Evolutionary conservation across 345 rosid genomes (phyloP).

Genomic region (Corchorus capsularis): DNA sequence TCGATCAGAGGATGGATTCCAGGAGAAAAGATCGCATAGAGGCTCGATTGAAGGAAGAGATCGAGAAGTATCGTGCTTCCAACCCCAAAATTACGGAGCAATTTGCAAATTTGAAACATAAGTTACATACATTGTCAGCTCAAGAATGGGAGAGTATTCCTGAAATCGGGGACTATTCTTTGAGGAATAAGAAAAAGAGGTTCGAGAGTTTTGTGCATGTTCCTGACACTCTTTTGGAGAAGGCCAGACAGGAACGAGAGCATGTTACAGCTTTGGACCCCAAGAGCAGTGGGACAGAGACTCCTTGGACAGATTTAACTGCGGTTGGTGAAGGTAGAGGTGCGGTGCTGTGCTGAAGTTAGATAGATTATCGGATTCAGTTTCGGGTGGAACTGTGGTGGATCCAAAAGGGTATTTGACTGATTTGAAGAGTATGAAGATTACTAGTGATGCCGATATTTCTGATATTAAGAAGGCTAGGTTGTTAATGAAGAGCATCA

Average conservation of each 20-base stretch:
- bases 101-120: constrained; percentile 92
- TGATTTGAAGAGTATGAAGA: constrained; percentile 93
- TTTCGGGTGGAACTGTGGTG: constrained; percentile 84
- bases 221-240: constrained; percentile 88
- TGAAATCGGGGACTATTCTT: constrained; percentile 85
- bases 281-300: constrained; percentile 78
- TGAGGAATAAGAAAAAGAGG: constrained; percentile 82
- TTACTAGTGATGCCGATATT: constrained; percentile 92
- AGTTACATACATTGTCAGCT: constrained; percentile 63
- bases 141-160: constrained; percentile 92
- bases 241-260: constrained; percentile 92
- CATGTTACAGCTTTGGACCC: constrained; percentile 96
- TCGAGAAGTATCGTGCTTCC: constrained; percentile 85
- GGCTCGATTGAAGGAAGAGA: constrained; percentile 82
- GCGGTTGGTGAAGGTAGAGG: constrained; percentile 98
- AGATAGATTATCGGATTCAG: constrained; percentile 87
- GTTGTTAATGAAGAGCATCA: constrained; percentile 82
- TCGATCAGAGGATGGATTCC: constrained; percentile 88
- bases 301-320: constrained; percentile 86
- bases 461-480: constrained; percentile 94
- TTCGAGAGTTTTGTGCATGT: constrained; percentile 94
- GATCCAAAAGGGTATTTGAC: constrained; percentile 94
- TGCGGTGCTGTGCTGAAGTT: constrained; percentile 80
- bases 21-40: constrained; percentile 87
- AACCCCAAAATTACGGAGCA: constrained; percentile 94